These are phyloP conservation scores for Penicillium chermesinum DNA, from an alignment of 495 filamentous ascomycete species.

Conservation along the genomic window DNA sequence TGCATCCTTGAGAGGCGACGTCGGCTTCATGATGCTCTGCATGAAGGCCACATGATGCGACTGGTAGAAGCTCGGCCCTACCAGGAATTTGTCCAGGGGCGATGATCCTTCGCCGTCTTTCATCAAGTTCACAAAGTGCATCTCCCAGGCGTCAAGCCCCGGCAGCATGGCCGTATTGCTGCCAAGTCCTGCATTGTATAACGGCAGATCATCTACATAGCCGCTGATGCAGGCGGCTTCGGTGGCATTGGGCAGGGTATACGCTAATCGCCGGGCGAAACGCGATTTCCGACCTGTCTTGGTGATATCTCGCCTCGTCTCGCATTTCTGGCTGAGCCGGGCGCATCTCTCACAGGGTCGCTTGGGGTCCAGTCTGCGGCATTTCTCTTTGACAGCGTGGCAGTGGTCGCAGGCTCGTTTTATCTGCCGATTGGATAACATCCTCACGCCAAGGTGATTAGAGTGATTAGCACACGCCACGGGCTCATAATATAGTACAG, in stretches of 20 bases:
- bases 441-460: too few species aligned
- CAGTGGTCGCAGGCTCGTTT: slow-evolving; percentile 16
- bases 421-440: background rate
- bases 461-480: too few species aligned
- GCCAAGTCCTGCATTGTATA: slow-evolving; percentile 5
- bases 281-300: slow-evolving; percentile 12
- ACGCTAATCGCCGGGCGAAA: slow-evolving; percentile 3
- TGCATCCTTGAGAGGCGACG: slow-evolving; percentile 9
- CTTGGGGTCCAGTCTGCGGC: background rate
- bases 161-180: slow-evolving; percentile 9
- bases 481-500: too few species aligned
- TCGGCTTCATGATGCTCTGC: slow-evolving; percentile 8
- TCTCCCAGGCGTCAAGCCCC: slow-evolving; percentile 13
- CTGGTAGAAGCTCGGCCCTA: slow-evolving; percentile 14
- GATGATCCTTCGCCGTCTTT: slow-evolving; percentile 9
- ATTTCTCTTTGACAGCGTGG: slow-evolving; percentile 14
- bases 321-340: slow-evolving; percentile 6
- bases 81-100: slow-evolving; percentile 16
- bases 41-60: slow-evolving; percentile 13
- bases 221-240: background rate
- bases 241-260: slow-evolving; percentile 9
- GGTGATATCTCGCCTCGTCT: slow-evolving; percentile 2
- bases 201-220: background rate
- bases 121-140: slow-evolving; percentile 18
- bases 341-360: slow-evolving; percentile 14